Evolutionary conservation across 106 monocot species (phyloP).

Genomic region (Narthecium ossifragum): DNA sequence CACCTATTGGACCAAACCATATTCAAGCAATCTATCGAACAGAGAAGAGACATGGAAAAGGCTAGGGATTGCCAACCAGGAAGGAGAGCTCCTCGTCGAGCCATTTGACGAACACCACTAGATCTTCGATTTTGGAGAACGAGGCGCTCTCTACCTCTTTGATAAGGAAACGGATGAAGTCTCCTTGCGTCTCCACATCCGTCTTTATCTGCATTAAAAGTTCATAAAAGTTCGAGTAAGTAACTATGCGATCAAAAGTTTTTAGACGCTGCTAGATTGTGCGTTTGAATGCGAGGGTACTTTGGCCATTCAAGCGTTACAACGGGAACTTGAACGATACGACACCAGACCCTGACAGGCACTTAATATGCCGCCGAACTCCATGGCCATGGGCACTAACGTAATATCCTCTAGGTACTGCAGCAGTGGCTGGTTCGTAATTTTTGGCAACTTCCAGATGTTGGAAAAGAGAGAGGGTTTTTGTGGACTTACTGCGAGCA

Average conservation of each 20-base stretch:
- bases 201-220: conserved; percentile 90
- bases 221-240: no score
- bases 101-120: conserved; percentile 97
- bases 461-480: neutral
- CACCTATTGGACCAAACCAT: no score
- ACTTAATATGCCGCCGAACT: neutral
- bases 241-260: no score
- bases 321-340: neutral
- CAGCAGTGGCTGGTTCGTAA: conserved; percentile 10
- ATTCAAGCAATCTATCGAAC: no score
- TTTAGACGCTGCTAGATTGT: no score
- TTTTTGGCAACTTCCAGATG: no score
- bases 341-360: neutral
- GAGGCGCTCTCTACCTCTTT: conserved; percentile 66
- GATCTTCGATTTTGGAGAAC: conserved; percentile 81
- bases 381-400: conserved; percentile 2
- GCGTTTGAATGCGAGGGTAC: neutral
- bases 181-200: conserved; percentile 97
- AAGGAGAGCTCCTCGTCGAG: conserved; percentile 98
- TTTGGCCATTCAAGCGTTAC: neutral
- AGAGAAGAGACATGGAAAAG: no score
- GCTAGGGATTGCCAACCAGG: conserved; percentile 48
- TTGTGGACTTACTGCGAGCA: conserved; percentile 70
- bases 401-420: neutral
- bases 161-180: conserved; percentile 79